Evolutionary conservation across 495 filamentous ascomycete genomes (phyloP).

Genomic region (Trichoderma reesei): DNA sequence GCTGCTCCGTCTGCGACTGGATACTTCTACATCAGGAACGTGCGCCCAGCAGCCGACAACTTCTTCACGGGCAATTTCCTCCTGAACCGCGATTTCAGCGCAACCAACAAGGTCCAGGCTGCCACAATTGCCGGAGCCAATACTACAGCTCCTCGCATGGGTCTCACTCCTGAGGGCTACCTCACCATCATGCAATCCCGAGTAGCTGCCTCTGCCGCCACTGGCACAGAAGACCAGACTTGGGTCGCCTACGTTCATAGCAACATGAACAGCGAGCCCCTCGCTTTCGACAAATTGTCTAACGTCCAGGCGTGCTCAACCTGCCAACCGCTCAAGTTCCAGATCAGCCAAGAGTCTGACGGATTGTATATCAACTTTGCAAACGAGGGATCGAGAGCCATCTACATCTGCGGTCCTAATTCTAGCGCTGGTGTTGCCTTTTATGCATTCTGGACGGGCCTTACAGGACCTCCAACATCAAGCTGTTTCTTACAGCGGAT

Average conservation of each 20-base stretch:
- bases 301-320: constrained; percentile 3
- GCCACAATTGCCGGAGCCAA: neutral
- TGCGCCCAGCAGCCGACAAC: neutral
- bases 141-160: neutral
- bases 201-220: neutral
- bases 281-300: neutral
- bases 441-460: neutral
- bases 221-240: constrained; percentile 1
- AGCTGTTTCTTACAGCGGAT: neutral
- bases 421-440: neutral
- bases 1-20: neutral
- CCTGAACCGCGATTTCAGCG: neutral
- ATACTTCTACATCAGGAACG: neutral
- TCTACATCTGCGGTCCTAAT: neutral
- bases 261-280: neutral
- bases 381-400: neutral
- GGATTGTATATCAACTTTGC: neutral
- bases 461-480: neutral
- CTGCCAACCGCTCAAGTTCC: neutral
- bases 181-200: neutral
- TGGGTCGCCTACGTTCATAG: neutral
- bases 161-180: neutral
- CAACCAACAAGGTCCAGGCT: neutral
- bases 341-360: neutral
- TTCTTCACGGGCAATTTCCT: neutral